Percentiles rank a stretch among this genome's conserved stretches.
Conservation (phyloP, 371 early-diverging fungal genomes). For the Mortierella sp. region DNA sequence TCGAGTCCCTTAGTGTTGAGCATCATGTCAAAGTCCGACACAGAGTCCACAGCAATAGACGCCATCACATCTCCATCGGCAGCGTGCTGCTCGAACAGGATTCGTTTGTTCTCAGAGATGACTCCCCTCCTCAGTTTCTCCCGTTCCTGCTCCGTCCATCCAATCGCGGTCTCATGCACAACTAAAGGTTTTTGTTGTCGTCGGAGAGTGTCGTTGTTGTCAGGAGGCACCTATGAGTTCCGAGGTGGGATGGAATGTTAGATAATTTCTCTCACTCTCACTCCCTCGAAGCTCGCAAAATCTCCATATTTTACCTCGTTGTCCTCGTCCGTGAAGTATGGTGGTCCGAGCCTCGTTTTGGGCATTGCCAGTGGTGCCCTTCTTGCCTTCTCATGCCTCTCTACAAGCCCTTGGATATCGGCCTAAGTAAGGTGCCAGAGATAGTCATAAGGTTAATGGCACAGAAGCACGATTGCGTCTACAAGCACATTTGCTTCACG, state of each 20-base stretch:
- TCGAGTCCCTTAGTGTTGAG: conserved; percentile 71
- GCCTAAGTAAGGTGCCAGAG: conserved; percentile 3
- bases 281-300: not conserved
- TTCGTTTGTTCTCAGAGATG: conserved; percentile 33
- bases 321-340: conserved; percentile 61
- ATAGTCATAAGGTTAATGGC: too few species aligned
- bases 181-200: conserved; percentile 47
- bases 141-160: conserved; percentile 64
- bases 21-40: conserved; percentile 61
- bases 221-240: conserved; percentile 56
- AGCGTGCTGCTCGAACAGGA: conserved; percentile 37
- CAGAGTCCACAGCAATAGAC: conserved; percentile 57
- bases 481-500: too few species aligned
- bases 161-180: conserved; percentile 40
- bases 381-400: conserved; percentile 4
- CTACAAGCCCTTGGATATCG: conserved; percentile 9
- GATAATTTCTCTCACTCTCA: not conserved
- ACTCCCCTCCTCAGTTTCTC: conserved; percentile 52
- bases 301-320: conserved; percentile 29
- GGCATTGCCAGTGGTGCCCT: conserved; percentile 13
- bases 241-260: not conserved
- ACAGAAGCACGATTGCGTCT: too few species aligned
- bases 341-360: conserved; percentile 36
- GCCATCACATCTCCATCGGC: conserved; percentile 8
- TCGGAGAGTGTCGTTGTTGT: conserved; percentile 57